Conservation (phyloP, 2,329 filamentous ascomycete genomes). For the Bertia moriformis region DNA sequence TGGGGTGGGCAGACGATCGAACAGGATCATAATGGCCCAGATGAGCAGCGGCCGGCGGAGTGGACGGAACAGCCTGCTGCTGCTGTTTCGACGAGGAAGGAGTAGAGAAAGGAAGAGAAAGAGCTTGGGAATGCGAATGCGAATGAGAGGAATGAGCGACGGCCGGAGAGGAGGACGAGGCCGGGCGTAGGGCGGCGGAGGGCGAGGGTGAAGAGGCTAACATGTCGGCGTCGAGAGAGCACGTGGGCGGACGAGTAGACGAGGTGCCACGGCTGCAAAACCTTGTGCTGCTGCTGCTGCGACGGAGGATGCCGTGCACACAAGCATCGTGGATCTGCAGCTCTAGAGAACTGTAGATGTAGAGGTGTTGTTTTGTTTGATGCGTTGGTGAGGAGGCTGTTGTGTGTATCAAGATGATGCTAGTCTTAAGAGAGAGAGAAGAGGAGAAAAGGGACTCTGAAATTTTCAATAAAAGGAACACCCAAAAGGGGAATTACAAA, state of each 20-base stretch:
- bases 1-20: background rate
- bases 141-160: background rate
- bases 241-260: constrained; percentile 5
- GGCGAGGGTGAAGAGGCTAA: background rate
- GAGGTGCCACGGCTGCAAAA: constrained; percentile 13
- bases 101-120: background rate
- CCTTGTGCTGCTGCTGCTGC: constrained; percentile 8
- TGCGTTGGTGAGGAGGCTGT: no score
- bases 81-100: constrained; percentile 4
- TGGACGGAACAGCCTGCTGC: constrained; percentile 3
- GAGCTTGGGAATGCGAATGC: no score
- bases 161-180: background rate
- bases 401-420: no score
- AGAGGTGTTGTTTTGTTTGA: no score
- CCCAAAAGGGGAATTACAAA: no score
- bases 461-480: no score
- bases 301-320: constrained; percentile 9
- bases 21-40: constrained; percentile 11
- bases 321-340: constrained; percentile 13
- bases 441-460: no score
- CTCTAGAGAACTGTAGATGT: no score
- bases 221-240: background rate
- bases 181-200: background rate
- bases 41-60: no score
- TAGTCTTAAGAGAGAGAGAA: no score